Evolutionary conservation across 352 stramenopile genomes (phyloP).

Genomic region (Phytophthora syringae): DNA sequence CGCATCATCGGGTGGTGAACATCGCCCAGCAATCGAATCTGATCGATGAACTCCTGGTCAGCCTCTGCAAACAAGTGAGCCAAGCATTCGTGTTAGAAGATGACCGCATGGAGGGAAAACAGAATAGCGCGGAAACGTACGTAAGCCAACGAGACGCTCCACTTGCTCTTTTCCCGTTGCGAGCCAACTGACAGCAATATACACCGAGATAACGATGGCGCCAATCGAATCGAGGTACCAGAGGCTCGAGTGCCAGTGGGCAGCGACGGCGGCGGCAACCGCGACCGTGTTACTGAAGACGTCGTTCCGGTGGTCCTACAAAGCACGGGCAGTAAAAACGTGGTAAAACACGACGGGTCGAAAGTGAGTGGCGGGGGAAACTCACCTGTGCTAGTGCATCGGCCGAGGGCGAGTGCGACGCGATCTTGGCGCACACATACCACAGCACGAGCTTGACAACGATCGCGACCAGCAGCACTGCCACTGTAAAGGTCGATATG

Average conservation of each 20-base stretch:
- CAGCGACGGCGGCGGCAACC: conserved; percentile 78
- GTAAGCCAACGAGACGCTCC: conserved; percentile 85
- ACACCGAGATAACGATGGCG: conserved; percentile 96
- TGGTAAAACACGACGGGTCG: too few species aligned
- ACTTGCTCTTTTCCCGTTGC: conserved; percentile 96
- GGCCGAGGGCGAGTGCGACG: conserved; percentile 65
- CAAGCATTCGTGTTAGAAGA: background rate
- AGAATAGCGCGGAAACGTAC: conserved; percentile 48
- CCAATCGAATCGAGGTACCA: conserved; percentile 96
- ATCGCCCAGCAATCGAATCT: conserved; percentile 90
- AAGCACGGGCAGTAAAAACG: conserved; percentile 2
- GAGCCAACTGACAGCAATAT: conserved; percentile 97
- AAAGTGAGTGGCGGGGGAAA: conserved; percentile 5
- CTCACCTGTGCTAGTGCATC: conserved; percentile 75
- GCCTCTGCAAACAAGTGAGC: conserved; percentile 54
- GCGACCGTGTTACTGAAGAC: conserved; percentile 94
- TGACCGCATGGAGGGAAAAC: background rate
- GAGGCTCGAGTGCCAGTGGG: conserved; percentile 70
- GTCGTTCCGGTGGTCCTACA: conserved; percentile 97
- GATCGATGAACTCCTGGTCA: conserved; percentile 94
- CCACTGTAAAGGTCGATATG: conserved; percentile 71
- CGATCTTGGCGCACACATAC: conserved; percentile 79
- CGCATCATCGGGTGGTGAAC: conserved; percentile 89
- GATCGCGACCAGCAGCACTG: conserved; percentile 76
- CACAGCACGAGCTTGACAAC: conserved; percentile 85